phyloP scores from a whole-genome alignment of 495 filamentous ascomycete species.

The Cladorrhinum samala region DNA sequence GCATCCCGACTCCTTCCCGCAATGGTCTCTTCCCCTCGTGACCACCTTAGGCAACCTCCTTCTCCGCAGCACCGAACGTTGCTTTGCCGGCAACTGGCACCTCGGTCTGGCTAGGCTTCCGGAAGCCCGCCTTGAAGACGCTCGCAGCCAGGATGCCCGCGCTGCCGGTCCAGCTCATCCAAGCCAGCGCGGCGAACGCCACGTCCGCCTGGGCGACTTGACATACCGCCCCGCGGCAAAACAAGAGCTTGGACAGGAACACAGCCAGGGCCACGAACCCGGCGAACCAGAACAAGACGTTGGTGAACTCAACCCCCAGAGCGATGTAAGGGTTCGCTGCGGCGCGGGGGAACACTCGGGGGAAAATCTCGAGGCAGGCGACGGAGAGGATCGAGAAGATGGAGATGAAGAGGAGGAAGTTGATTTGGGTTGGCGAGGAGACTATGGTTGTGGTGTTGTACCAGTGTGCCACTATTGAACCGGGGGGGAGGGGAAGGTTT shows the following conservation, averaged over 20 bases:
- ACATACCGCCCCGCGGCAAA: slow-evolving; percentile 48
- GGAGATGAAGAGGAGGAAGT: slow-evolving; percentile 65
- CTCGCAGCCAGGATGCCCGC: slow-evolving; percentile 30
- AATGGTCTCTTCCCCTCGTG: too few relatives aligned
- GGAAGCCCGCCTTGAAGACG: slow-evolving; percentile 29
- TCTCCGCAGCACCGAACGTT: background rate
- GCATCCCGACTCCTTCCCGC: too few relatives aligned
- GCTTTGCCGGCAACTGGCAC: background rate
- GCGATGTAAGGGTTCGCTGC: slow-evolving; percentile 53
- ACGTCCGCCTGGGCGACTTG: slow-evolving; percentile 41
- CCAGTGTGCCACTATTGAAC: slow-evolving; percentile 42
- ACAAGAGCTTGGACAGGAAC: slow-evolving; percentile 51
- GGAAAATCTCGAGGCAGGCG: slow-evolving; percentile 58
- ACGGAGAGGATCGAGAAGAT: slow-evolving; percentile 62
- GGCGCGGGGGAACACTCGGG: slow-evolving; percentile 42
- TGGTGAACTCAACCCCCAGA: slow-evolving; percentile 56
- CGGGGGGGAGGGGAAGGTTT: background rate
- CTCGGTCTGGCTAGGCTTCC: background rate
- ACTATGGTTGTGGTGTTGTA: slow-evolving; percentile 42
- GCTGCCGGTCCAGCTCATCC: slow-evolving; percentile 38
- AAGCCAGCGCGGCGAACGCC: slow-evolving; percentile 40
- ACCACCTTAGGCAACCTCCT: background rate
- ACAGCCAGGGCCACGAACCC: slow-evolving; percentile 68
- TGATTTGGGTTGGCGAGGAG: slow-evolving; percentile 51
- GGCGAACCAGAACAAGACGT: slow-evolving; percentile 75